Base-by-base conservation (phyloP, 495 filamentous ascomycete species). In the Pseudotulostoma volvatum region DNA sequence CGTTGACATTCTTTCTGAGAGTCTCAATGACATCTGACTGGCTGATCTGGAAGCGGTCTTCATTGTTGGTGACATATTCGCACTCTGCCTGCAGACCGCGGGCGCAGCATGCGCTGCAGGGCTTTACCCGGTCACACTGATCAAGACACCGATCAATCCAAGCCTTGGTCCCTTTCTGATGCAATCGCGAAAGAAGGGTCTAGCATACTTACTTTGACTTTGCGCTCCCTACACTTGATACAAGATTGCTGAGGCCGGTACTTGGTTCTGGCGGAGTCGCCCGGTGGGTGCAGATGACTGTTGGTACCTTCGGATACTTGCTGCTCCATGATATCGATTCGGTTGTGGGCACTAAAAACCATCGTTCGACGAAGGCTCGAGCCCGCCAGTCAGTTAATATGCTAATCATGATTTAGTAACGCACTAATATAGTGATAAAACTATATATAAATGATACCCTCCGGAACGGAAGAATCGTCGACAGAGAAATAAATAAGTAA, bases 11-110 rank as follows among this genome's bases (percentile, higher is more conserved):
- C 9, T 49, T 46, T 14, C 56, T 50, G 18, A 59, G 25, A 7
- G 38, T 45, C 9, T 57, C 43, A 31, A 59, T 59, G 14, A 55
- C 48, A 31, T 57, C 52, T 2, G 56, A 50, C 31, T 55, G 52
- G 37, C 46, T 49, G 32, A 59, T 59, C n/a, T 55, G 52, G 18
- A 44, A 48, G 38, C 54, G 54, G 18, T 59, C 56, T 42, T 59
- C 56, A 31, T 53, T 34, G 1, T 49, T 55, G 7, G 54, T 49
- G 18, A 53, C 45, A 40, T 59, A 59, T 11, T 47, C 49, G 42
- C 56, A 59, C 43, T 59, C 56, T 4, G 52, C 41, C 38, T 54
- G 49, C 9, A 53, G 33, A 33, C 54, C 54, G 34, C 54, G 56
- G 38, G 44, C 37, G 21, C 50, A 47, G 41, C 56, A 59, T 15